Base-by-base conservation (phyloP, 257 asterid genomes). In the Solanum arcanum region DNA sequence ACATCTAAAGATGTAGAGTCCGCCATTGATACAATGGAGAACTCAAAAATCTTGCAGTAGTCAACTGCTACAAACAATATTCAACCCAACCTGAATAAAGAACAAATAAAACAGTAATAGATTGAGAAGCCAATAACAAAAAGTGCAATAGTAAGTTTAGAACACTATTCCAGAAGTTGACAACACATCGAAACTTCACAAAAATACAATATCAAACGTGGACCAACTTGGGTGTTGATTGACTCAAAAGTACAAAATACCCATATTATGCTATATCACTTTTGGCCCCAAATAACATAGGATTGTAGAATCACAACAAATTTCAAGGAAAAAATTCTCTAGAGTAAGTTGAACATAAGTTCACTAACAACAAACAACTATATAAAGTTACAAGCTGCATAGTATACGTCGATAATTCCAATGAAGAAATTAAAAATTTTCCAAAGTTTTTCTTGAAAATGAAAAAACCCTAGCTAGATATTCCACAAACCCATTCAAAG, bases 1-100 rank as follows among this genome's bases (percentile, higher is more conserved):
- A 9, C 86, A 86, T 88, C 90, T 47, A 88, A 87, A 9, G 90
- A 88, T 7, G 85, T 35, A 29, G 69, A 68, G 73, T 70, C 90
- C 73, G 66, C 90, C 90, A 88, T 88, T 59, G 3, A 76, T 41
- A 56, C 87, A 70, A 70, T 12, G 15, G 23, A 60, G 37, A 59
- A 56, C 66, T 21, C 13, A 64, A 82, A 18, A 18, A 76, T 47
- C 33, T 70, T 47, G 42, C 47, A 87, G 49, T 4, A 76, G 14
- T 29, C 83, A 86, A 74, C 52, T 41, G 21, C 69, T 25, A 87
- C 47, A 83, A 87, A 42, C 29, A 68, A 35, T 59, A 83, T 46
- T 70, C 78, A 39, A 52, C 83, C 25, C 42, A 69, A 27, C 87
- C 87, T 87, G 84, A 14, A 72, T 49, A 73, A 70, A 44, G 10